Conservation (phyloP, 352 stramenopile species). For the Globisporangium irregulare region DNA sequence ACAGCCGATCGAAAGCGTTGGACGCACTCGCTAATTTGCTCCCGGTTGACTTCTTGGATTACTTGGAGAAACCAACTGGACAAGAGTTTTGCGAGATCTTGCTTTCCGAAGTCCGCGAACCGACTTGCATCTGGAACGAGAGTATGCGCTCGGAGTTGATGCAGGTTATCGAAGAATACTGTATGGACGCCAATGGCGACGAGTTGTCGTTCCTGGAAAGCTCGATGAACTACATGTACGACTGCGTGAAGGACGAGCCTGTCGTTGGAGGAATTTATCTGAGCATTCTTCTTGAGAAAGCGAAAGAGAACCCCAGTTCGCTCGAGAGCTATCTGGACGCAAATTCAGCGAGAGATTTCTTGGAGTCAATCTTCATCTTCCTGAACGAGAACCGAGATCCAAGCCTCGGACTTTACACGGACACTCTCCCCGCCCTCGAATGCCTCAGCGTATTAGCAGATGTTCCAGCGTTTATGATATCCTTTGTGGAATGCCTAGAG, state of each 20-base stretch:
- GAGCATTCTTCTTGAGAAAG: conserved; percentile 63
- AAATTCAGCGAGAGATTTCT: conserved; percentile 48
- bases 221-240: conserved; percentile 75
- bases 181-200: conserved; percentile 44
- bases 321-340: conserved; percentile 60
- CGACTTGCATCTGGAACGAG: conserved; percentile 78
- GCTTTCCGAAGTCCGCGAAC: conserved; percentile 68
- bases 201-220: conserved; percentile 68
- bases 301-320: conserved; percentile 25
- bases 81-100: conserved; percentile 74
- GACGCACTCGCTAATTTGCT: conserved; percentile 69
- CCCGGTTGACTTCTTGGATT: conserved; percentile 71
- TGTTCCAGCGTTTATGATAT: conserved; percentile 45
- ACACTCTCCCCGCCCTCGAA: conserved; percentile 70
- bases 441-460: conserved; percentile 71
- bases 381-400: conserved; percentile 78
- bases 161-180: conserved; percentile 74
- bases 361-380: conserved; percentile 70
- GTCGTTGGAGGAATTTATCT: conserved; percentile 73
- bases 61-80: conserved; percentile 61
- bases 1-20: conserved; percentile 47
- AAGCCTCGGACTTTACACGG: conserved; percentile 68
- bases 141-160: conserved; percentile 60
- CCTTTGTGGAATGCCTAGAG: conserved; percentile 66
- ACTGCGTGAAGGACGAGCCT: conserved; percentile 68